Evolutionary conservation across 129 eudicot species (phyloP).

Genomic region (Arctium minus): DNA sequence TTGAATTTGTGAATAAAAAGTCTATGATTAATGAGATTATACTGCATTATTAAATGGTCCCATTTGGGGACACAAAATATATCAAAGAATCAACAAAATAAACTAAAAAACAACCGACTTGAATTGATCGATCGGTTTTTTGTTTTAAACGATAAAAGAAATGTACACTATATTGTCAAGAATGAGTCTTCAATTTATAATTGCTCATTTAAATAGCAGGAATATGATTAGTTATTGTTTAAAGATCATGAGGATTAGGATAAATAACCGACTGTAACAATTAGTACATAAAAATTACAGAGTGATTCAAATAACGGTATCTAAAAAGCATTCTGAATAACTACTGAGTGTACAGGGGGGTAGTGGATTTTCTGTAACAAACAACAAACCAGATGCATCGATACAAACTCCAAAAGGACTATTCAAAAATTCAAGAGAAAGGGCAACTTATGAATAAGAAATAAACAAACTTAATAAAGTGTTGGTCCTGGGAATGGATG

Average conservation of each 20-base stretch:
- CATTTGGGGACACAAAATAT: conserved; percentile 1
- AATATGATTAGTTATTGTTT: no score
- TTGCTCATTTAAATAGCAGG: background rate
- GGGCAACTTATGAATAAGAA: background rate
- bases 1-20: conserved; percentile 13
- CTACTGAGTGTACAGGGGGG: no score
- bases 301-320: background rate
- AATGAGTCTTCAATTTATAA: background rate
- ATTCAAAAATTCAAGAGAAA: background rate
- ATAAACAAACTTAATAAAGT: no score
- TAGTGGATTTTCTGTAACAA: no score
- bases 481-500: no score
- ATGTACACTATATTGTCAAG: background rate
- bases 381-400: no score
- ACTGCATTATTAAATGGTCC: conserved; percentile 24
- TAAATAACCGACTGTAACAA: background rate
- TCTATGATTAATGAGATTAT: conserved; percentile 7
- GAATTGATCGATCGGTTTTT: background rate
- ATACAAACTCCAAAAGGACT: background rate
- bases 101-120: background rate
- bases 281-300: no score
- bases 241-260: no score
- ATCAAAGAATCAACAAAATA: background rate
- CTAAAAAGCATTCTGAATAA: no score
- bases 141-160: background rate